Evolutionary conservation across 805 yeast genomes (phyloP), one percentile per base, ranked within the genome.

Genomic region (Hanseniaspora vineae): DNA sequence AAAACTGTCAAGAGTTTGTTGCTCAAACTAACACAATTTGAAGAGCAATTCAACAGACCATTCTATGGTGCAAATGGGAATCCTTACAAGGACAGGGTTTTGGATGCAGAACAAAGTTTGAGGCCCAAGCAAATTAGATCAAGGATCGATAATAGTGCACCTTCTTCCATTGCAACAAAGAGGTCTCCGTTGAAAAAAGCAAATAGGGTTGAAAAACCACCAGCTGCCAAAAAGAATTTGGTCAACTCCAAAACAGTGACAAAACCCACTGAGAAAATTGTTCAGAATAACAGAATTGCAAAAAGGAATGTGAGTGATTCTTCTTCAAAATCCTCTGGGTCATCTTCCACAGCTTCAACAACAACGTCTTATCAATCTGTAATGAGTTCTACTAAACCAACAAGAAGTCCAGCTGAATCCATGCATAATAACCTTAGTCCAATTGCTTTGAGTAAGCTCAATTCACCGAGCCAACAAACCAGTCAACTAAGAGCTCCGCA

Each of bases 1-100:
- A 67, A 69, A 35, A 69, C 83, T 0, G 64, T 85, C 10, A 62
- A 66, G 3, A 74, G 69, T 1, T 62, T 90, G 44, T 74, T 72
- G 50, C 40, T 51, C 1, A 73, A 73, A 45, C 55, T 85, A 4
- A 50, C 55, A 3, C 66, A 65, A 12, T 84, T 76, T 67, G 79
- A 81, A 52, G 55, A 61, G 6, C 51, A 55, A 2, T 64, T 67
- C 50, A 66, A 67, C 1, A 59, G 65, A 45, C 66, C 64, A 1
- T 69, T 73, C 48, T 31, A 42, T 13, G 45, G 42, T 19, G 35
- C 42, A 10, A 39, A n/a, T 13, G 48, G 48, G 29, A 48, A 45
- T 18, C 53, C 58, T 10, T 51, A 67, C 35, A 51, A 57, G 3
- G 58, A 60, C 10, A 58, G 60, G 8, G 54, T 66, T 17, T 47